Evolutionary conservation across 2,329 filamentous ascomycete genomes (phyloP), one percentile per base, ranked within the genome.

Genomic region (Trichoderma lentiforme): DNA sequence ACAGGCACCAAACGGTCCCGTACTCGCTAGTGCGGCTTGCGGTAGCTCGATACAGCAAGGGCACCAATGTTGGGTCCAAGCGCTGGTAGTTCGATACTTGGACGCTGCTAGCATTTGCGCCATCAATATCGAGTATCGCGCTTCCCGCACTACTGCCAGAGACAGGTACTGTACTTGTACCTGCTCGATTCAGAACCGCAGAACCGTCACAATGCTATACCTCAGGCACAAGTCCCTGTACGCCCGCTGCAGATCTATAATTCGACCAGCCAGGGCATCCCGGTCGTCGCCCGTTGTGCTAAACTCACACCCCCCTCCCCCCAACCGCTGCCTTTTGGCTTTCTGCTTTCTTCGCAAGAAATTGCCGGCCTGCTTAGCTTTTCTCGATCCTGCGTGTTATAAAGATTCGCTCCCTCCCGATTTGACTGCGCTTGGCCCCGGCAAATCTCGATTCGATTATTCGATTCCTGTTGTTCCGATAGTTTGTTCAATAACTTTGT

Each of bases 321-420:
- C 18, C n/a, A 47, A 47, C 32, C n/a, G 18, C 28, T n/a, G 26
- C 56, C 56, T 58, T 21, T 58, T n/a, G 26, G 18, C 18, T 60
- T 21, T 21, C 28, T 14, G 8, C 21, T n/a, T 32, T 34, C n/a
- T 21, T 58, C 30, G n/a, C 32, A 21, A 32, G 56, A 68, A 68
- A 68, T 67, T 67, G 65, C 65, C 63, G 47, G 47, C 11, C 28
- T 65, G 62, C n/a, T 60, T 56, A 24, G 47, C 21, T 24, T 30
- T 68, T 34, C 39, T 34, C 28, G 65, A 43, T 67, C 32, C 56
- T 58, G 28, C 28, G 47, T 57, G 32, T 67, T 67, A 67, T 67
- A 67, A 67, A 67, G 64, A 67, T 67, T 57, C 47, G 62, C 62
- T 34, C 64, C 64, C 51, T 51, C 21, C 47, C 32, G 28, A 47